Evolutionary conservation across 306 rosid species (phyloP).

Genomic region (Prunus mongolica): DNA sequence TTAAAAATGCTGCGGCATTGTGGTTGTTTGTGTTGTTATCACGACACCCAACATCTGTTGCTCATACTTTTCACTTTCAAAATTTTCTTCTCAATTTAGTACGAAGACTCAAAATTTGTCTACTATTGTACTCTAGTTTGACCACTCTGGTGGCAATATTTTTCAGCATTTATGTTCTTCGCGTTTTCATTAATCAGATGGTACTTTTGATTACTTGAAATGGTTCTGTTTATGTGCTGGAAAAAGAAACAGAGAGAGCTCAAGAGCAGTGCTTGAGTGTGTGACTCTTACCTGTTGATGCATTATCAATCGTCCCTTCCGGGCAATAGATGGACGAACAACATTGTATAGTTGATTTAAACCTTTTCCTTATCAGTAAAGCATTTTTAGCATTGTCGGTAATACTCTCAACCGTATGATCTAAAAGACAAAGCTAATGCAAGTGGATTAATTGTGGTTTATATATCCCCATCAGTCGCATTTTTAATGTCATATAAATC

Average conservation of each 20-base stretch:
- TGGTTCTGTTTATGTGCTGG: not conserved
- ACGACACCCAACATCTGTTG: constrained; percentile 9
- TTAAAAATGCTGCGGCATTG: constrained; percentile 23
- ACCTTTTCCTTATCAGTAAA: no score
- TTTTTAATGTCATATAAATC: not conserved
- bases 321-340: no score
- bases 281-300: no score
- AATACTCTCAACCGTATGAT: no score
- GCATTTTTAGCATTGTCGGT: no score
- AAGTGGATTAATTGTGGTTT: not conserved
- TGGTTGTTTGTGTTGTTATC: constrained; percentile 18
- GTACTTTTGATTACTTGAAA: not conserved
- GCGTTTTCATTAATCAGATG: not conserved
- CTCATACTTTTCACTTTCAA: constrained; percentile 16
- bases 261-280: not conserved
- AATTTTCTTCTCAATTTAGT: constrained; percentile 18
- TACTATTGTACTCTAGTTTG: constrained; percentile 17
- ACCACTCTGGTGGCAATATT: constrained; percentile 14
- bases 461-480: not conserved
- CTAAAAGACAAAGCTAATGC: not conserved
- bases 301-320: no score
- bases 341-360: no score
- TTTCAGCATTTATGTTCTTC: not conserved
- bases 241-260: not conserved
- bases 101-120: constrained; percentile 17